phyloP scores from a whole-genome alignment of 1,284 basidiomycete genomes.

The Cryptococcus depauperatus region DNA sequence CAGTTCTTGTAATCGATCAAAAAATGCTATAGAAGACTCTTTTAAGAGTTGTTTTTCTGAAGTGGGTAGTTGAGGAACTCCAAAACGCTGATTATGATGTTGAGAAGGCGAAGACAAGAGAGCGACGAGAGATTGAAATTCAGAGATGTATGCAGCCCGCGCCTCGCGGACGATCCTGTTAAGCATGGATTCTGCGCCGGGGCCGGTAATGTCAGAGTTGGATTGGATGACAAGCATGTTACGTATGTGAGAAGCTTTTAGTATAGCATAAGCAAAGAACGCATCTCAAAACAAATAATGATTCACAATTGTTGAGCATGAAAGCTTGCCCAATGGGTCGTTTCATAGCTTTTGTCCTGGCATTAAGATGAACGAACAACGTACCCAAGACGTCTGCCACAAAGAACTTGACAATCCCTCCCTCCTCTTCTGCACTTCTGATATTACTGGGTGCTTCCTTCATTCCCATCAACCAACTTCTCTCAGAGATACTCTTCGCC shows the following conservation, averaged over 20 bases:
- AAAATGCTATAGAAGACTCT: constrained; percentile 40
- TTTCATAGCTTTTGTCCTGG: constrained; percentile 29
- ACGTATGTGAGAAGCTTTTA: constrained; percentile 41
- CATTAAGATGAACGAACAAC: constrained; percentile 33
- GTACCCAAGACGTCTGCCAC: constrained; percentile 41
- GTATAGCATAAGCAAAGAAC: background rate
- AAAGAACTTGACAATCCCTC: constrained; percentile 41
- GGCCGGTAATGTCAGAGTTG: constrained; percentile 40
- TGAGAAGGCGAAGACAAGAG: constrained; percentile 18
- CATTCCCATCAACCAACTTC: constrained; percentile 47
- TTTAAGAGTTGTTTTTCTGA: constrained; percentile 40
- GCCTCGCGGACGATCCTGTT: constrained; percentile 42
- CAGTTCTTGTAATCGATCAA: constrained; percentile 37
- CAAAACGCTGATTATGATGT: constrained; percentile 25
- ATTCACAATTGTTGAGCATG: constrained; percentile 44
- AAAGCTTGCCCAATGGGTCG: constrained; percentile 34
- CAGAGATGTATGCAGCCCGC: constrained; percentile 35
- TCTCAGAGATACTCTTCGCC: constrained; percentile 33
- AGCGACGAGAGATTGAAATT: constrained; percentile 30
- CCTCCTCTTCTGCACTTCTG: constrained; percentile 31
- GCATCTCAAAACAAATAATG: background rate
- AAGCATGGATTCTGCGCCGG: constrained; percentile 42
- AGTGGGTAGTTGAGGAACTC: constrained; percentile 17
- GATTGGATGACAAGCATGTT: constrained; percentile 29
- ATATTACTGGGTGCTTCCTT: constrained; percentile 32